Evolutionary conservation across 2,329 filamentous ascomycete genomes (phyloP).

Genomic region (Purpureocillium takamizusanense): DNA sequence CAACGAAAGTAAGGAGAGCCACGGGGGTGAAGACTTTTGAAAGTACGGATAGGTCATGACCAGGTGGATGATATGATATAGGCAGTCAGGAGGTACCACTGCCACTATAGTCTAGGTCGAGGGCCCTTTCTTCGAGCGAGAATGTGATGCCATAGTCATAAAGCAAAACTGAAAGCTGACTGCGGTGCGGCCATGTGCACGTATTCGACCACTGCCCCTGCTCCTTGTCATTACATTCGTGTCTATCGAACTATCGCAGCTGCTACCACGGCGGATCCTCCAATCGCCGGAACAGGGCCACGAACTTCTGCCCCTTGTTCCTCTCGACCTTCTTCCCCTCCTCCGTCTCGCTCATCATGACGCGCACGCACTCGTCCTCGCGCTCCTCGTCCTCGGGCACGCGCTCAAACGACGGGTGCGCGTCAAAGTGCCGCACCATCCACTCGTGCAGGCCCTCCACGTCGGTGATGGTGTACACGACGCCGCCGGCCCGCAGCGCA

Average conservation of each 20-base stretch:
- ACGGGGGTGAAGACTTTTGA: too few species aligned
- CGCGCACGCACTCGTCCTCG: constrained; percentile 58
- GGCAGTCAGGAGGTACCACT: too few species aligned
- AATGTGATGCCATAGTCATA: too few species aligned
- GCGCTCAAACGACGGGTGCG: constrained; percentile 70
- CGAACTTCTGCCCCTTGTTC: constrained; percentile 84
- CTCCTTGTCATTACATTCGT: neutral
- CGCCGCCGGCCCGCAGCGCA: constrained; percentile 70
- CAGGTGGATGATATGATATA: too few species aligned
- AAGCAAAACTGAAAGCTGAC: too few species aligned
- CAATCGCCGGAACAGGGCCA: constrained; percentile 75
- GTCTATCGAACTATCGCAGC: neutral
- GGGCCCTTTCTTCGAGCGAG: too few species aligned
- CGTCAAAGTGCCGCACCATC: constrained; percentile 83
- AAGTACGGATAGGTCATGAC: too few species aligned
- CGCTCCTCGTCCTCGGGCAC: constrained; percentile 59
- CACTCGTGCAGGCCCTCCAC: constrained; percentile 88
- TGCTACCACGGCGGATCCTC: constrained; percentile 69
- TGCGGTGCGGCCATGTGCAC: too few species aligned
- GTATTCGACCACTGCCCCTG: too few species aligned
- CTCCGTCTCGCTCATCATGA: constrained; percentile 81
- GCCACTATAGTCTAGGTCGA: too few species aligned
- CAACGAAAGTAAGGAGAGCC: too few species aligned
- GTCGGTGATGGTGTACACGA: constrained; percentile 94
- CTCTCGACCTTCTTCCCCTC: constrained; percentile 94